Evolutionary conservation across 768 basidiomycete species (phyloP), one percentile per base, ranked within the genome.

Genomic region (Paxillus ammoniavirescens): DNA sequence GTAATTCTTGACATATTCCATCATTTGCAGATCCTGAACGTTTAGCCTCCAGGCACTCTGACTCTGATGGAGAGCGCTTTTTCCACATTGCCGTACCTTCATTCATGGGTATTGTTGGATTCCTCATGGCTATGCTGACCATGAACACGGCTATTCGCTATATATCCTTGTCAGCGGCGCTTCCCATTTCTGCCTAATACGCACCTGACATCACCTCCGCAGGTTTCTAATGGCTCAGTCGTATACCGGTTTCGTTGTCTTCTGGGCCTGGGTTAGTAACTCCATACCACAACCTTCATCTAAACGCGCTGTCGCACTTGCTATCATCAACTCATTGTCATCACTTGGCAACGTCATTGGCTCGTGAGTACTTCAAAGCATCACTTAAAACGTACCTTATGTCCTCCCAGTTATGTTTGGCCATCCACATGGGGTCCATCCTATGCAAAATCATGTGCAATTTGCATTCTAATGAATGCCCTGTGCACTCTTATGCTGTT

Each of bases 231-330:
- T 90, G 82, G 84, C 87, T 5, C 83, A 86, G 60, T 82, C 82
- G 0, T 89, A 88, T 60, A 76, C 85, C 0, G 89, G 81, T 5
- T 89, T 87, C 69, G 81, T 91, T 57, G 77, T 79, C 50, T 84
- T 88, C 30, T 66, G 73, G 65, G 71, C 78, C 5, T 80, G 78
- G 82, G 72, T 80, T 49, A 77, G 76, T 47, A 81, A 77, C 56
- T 76, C 77, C 14, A 75, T 96, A 71, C 82, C 91, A 26, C 82
- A 82, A n/a, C 85, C 93, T 23, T 79, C 91, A 5, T 83, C 86
- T n/a, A 95, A 94, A 70, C 84, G 93, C 5, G 89, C 93, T 2
- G 87, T 93, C n/a, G 87, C 87, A 12, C 76, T 96, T 45, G 93
- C 91, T 2, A 71, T 90, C 55, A 82, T 93, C 62, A 93, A 94